phyloP scores from a whole-genome alignment of 257 asterid genomes.

The Paraleonurus japonicus region DNA sequence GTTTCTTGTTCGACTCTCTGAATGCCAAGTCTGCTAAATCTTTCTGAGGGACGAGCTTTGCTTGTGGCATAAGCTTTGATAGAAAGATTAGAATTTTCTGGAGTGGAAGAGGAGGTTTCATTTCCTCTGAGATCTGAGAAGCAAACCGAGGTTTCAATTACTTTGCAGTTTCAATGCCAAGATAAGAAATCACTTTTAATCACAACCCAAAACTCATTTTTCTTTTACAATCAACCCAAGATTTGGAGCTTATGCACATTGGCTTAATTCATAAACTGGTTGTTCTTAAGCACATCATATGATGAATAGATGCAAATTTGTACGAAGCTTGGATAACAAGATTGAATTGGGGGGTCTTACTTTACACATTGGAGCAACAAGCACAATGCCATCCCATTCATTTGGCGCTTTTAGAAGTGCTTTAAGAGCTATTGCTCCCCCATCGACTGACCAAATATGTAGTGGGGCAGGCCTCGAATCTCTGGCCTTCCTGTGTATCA shows the following conservation, averaged over 20 bases:
- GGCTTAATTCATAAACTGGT: neutral
- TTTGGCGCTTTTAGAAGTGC: conserved; percentile 67
- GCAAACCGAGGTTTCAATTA: conserved; percentile 16
- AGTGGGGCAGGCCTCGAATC: conserved; percentile 69
- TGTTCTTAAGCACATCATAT: neutral
- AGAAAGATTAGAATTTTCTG: conserved; percentile 69
- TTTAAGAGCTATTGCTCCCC: conserved; percentile 92
- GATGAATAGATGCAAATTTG: neutral
- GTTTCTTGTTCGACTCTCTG: conserved; percentile 67
- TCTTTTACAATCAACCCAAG: neutral
- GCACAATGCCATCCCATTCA: conserved; percentile 89
- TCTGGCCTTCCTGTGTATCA: conserved; percentile 76
- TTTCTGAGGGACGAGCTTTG: conserved; percentile 87
- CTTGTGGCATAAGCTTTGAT: conserved; percentile 73
- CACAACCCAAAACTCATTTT: neutral
- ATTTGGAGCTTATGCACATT: too few species aligned
- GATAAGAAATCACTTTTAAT: neutral
- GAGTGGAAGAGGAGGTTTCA: conserved; percentile 78
- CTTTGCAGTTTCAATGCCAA: neutral
- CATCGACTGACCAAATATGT: conserved; percentile 96
- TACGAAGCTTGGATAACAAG: neutral
- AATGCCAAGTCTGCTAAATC: conserved; percentile 86
- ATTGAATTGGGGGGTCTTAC: conserved; percentile 39
- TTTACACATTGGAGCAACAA: conserved; percentile 97
- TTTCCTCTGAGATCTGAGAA: conserved; percentile 80